A percentile compares a stretch with the other conserved stretches of the same genome.
These are phyloP conservation scores for Tetrapisispora arboricola DNA, from an alignment of 805 yeast genomes.

Conservation along the genomic window DNA sequence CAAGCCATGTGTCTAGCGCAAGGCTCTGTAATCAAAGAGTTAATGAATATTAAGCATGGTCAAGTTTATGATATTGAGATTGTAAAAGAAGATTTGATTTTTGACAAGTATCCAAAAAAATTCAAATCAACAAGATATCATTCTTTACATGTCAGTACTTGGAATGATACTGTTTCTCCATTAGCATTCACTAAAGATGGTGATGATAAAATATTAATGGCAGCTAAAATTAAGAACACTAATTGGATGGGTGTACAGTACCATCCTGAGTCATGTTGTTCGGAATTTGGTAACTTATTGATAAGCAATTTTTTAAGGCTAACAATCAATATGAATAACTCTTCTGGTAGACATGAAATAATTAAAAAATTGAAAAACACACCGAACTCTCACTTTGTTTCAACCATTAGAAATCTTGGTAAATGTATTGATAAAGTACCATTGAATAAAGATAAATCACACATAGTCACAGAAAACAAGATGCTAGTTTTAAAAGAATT, in stretches of 20 bases:
- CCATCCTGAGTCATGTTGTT: conserved; percentile 93
- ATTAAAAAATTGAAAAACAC: conserved; percentile 1
- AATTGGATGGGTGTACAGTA: conserved; percentile 94
- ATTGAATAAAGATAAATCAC: conserved; percentile 7
- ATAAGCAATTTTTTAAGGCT: conserved; percentile 43
- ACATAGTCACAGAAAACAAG: too few species aligned
- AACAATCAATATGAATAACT: conserved; percentile 20
- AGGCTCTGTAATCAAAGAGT: conserved; percentile 46
- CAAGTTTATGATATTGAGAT: conserved; percentile 49
- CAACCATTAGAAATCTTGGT: conserved; percentile 6
- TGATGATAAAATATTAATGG: conserved; percentile 56
- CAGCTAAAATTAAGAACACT: conserved; percentile 44
- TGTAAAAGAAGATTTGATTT: conserved; percentile 26
- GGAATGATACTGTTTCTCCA: conserved; percentile 35
- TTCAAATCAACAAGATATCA: conserved; percentile 82
- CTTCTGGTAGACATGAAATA: conserved; percentile 9
- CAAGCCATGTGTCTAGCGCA: conserved; percentile 63
- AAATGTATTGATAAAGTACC: conserved; percentile 21
- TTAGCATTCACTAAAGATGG: conserved; percentile 50
- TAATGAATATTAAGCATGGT: conserved; percentile 70
- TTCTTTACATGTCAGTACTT: conserved; percentile 49
- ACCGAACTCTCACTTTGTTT: not conserved
- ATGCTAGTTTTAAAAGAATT: conserved; percentile 8
- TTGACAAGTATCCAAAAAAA: conserved; percentile 30
- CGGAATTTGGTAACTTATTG: conserved; percentile 51